Evolutionary conservation across 345 rosid species (phyloP), one percentile per base, ranked within the genome.

Genomic region (Anastatica hierochuntica): DNA sequence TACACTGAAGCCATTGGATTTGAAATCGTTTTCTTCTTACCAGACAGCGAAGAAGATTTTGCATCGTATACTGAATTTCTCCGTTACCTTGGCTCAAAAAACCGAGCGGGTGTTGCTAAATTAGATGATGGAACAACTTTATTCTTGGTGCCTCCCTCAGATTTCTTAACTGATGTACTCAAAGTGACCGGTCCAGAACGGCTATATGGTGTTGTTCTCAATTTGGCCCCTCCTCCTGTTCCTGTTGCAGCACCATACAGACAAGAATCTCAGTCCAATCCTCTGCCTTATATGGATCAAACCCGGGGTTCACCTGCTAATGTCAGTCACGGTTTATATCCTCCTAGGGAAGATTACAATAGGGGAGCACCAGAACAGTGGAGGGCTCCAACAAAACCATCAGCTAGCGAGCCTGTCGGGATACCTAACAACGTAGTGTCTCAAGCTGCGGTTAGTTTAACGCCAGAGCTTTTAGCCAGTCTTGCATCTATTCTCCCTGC

Each of bases 41-140:
- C 98, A 1, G 96, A 92, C 54, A 78, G 95, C 12, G 95, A 88
- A 77, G 86, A 88, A 12, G 96, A 92, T 71, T 92, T 92, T 57
- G 94, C 84, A 14, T 83, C 98, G 26, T 92, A 88, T 39, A 92
- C 98, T 19, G 98, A 92, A 63, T 92, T 92, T 66, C 88, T 92
- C 13, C 82, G 76, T 43, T 92, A 92, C 64, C 79, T 92, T 75
- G 88, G 95, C 60, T 81, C 83, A 31, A 92, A 83, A 51, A 69
- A 85, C 50, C 90, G 98, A 62, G 98, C 98, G 27, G 98, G 97
- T 62, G 98, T 92, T 65, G 96, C 94, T 36, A 88, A 87, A 69
- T 74, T 92, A 30, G 88, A 78, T 42, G 95, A 88, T 57, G 96
- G 97, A 43, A 88, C 88, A 14, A 88, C 88, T 13, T 66, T 88